Evolutionary conservation across 129 eudicot species (phyloP), one percentile per base, ranked within the genome.

Genomic region (Flaveria robusta): DNA sequence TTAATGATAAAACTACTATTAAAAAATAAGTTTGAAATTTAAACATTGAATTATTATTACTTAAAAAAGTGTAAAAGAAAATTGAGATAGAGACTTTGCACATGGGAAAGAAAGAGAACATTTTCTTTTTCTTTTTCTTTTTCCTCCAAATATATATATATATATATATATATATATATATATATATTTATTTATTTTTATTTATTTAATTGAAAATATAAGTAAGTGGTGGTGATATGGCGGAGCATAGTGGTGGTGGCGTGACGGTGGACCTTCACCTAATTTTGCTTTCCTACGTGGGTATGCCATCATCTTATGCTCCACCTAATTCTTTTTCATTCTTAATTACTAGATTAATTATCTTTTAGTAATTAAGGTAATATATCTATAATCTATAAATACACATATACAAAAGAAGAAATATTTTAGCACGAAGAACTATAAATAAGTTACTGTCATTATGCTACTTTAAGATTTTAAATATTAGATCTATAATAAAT

Each of bases 201-300:
- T 42, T 16, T 16, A 74, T 3, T 60, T 12, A 49, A 62, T 9
- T 20, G 27, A 43, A 42, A 59, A 43, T 74, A 42, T 45, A 60
- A 60, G 42, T 58, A 42, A 42, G 7, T 31, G 37, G 29, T 42
- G 69, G 46, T 77, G 81, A 77, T 34, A 68, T 77, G 81, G 68
- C 75, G 39, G 50, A 68, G 59, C 74, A 67, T 77, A 31, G 37
- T 3, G 37, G 37, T 31, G 37, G 37, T 31, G 34, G 34, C 34
- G 15, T 41, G 49, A 45, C 47, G 71, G 72, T 78, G 71, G 72
- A 51, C 68, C 59, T 72, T 72, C 83, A 71, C 83, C 74, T 20
- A 71, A 79, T 63, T 79, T 63, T 79, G 71, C 74, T 71, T 72
- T 72, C 31, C n/a, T 71, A 71, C 77, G 77, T 71, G 82, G 77